Percentiles rank a stretch among this genome's conserved stretches.
Conservation (phyloP, 805 yeast genomes). For the Metschnikowia kunwiensis region DNA sequence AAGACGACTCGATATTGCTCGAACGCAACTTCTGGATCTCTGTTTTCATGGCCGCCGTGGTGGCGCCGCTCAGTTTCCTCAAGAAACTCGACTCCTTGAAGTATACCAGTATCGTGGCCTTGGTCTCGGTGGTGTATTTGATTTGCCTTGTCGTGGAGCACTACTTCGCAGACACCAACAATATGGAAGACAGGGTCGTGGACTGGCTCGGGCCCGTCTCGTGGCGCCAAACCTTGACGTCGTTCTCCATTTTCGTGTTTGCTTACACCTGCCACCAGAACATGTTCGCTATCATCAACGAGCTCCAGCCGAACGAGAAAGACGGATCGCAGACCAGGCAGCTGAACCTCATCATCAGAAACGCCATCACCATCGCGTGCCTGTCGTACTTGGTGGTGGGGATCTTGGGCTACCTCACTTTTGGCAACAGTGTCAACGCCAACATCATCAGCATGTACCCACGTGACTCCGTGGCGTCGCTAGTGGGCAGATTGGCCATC, state of each 20-base stretch:
- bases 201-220: constrained; percentile 41
- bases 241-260: constrained; percentile 72
- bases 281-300: constrained; percentile 73
- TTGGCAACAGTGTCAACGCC: constrained; percentile 75
- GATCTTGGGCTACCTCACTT: constrained; percentile 69
- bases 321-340: constrained; percentile 43
- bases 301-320: constrained; percentile 42
- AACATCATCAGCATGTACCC: constrained; percentile 71
- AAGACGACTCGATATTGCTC: constrained; percentile 22
- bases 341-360: constrained; percentile 48
- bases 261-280: constrained; percentile 84
- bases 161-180: constrained; percentile 27
- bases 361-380: constrained; percentile 55
- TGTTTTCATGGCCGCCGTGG: constrained; percentile 46
- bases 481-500: constrained; percentile 57
- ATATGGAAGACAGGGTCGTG: constrained; percentile 13
- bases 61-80: constrained; percentile 62
- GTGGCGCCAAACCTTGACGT: constrained; percentile 44
- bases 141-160: constrained; percentile 53
- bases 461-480: constrained; percentile 44
- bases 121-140: constrained; percentile 63
- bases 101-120: constrained; percentile 68
- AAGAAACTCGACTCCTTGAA: constrained; percentile 65
- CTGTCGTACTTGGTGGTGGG: constrained; percentile 62
- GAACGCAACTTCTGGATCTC: constrained; percentile 54